Evolutionary conservation across 2,329 filamentous ascomycete species (phyloP).

Genomic region (Metarhizium brunneum): DNA sequence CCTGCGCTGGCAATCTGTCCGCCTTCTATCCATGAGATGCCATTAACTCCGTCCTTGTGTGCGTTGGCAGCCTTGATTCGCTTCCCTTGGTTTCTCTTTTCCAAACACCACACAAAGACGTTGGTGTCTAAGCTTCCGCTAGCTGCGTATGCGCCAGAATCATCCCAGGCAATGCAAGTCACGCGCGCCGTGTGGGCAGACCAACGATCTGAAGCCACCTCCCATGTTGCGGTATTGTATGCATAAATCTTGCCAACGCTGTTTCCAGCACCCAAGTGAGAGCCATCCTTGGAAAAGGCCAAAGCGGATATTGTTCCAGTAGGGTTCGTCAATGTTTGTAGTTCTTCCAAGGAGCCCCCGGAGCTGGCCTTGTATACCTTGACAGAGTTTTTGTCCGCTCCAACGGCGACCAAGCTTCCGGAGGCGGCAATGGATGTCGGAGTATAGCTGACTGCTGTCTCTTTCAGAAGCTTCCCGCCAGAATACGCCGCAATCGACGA

Average conservation of each 20-base stretch:
- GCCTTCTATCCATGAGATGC: conserved; percentile 68
- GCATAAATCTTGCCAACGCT: conserved; percentile 80
- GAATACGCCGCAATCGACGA: conserved; percentile 44
- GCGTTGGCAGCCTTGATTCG: conserved; percentile 78
- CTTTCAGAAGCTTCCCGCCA: conserved; percentile 51
- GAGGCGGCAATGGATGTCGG: conserved; percentile 65
- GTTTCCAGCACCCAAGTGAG: conserved; percentile 72
- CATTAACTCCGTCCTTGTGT: conserved; percentile 92
- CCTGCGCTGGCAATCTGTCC: conserved; percentile 70
- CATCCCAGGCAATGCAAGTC: conserved; percentile 63
- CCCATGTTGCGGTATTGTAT: conserved; percentile 54
- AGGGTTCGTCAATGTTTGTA: conserved; percentile 54
- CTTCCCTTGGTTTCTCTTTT: conserved; percentile 68
- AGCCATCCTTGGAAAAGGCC: conserved; percentile 73
- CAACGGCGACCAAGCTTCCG: conserved; percentile 62
- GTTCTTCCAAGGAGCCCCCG: conserved; percentile 42
- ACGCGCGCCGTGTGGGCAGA: conserved; percentile 52
- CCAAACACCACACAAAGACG: conserved; percentile 83
- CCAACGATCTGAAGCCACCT: conserved; percentile 68
- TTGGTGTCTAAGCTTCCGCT: conserved; percentile 87
- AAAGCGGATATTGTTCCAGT: conserved; percentile 67
- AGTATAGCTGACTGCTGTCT: conserved; percentile 49
- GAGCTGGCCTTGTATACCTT: conserved; percentile 58
- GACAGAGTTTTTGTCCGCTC: conserved; percentile 62
- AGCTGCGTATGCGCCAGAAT: conserved; percentile 64